These are phyloP conservation scores for Barnettozyma californica DNA, from an alignment of 805 yeast genomes.

Conservation along the genomic window DNA sequence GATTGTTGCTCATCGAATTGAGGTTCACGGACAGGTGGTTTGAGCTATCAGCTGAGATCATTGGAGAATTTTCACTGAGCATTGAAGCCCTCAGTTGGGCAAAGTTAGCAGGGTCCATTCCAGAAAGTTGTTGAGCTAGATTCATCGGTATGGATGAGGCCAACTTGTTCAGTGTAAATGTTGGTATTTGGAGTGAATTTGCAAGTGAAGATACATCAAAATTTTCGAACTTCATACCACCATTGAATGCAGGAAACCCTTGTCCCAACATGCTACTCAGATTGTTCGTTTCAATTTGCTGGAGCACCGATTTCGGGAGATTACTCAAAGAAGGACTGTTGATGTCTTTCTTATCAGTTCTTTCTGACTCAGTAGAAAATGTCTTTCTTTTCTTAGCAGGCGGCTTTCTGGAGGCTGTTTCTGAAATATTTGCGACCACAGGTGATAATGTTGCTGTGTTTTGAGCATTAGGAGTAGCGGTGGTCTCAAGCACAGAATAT, in stretches of 20 bases:
- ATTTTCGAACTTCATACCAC: slow-evolving; percentile 3
- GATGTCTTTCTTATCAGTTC: neutral
- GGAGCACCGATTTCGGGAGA: slow-evolving; percentile 3
- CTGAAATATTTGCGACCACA: neutral
- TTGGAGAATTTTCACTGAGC: slow-evolving; percentile 11
- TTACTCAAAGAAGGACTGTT: neutral
- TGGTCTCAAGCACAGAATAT: slow-evolving; percentile 33
- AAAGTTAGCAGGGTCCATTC: slow-evolving; percentile 15
- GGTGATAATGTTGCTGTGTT: neutral
- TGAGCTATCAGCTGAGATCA: slow-evolving; percentile 4
- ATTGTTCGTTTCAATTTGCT: slow-evolving; percentile 3
- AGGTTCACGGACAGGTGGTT: slow-evolving; percentile 19
- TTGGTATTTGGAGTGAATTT: slow-evolving; percentile 6
- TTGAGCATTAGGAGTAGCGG: neutral
- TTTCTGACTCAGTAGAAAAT: neutral
- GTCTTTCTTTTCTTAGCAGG: neutral
- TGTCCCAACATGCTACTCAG: neutral
- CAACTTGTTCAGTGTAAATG: slow-evolving; percentile 8
- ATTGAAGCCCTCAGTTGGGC: slow-evolving; percentile 11
- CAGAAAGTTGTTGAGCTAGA: slow-evolving; percentile 8
- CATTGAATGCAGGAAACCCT: slow-evolving; percentile 1
- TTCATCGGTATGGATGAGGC: slow-evolving; percentile 6
- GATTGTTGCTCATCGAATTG: slow-evolving; percentile 24
- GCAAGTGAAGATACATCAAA: slow-evolving; percentile 1
- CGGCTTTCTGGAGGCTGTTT: neutral